Base-by-base conservation (phyloP, 1,139 yeast genomes). In the Geotrichum restrictum region DNA sequence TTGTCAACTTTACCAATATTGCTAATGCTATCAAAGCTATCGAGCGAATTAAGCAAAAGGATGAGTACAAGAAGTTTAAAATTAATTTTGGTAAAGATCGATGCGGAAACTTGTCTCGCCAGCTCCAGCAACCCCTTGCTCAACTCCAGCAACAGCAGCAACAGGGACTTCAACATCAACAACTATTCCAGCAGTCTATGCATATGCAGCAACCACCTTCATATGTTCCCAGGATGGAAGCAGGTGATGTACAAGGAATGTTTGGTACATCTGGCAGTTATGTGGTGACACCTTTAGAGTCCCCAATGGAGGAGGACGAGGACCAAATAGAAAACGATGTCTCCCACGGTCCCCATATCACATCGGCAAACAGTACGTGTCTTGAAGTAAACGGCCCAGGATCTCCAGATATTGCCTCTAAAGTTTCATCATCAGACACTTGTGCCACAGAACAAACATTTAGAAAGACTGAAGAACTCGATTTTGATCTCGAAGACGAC, bases 21-120 rank as follows among this genome's bases (percentile, higher is more conserved):
- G 80, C 85, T 49, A 83, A 85, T 62, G 96, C 97, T 4, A 87
- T 91, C 61, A 80, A 83, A 56, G 96, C 96, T 2, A 85, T 91
- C 60, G 83, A 81, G 53, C 81, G 82, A 59, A 79, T 82, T 59
- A 80, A 80, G 58, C 73, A 73, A 44, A 75, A 76, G 56, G 73
- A 71, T 3, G 72, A 70, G 32, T 80, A 74, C 68, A 71, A 68
- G 57, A 71, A 69, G 57, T 77, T 85, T 60, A 85, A 83, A 64
- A 83, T 89, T 58, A 83, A 86, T 61, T 89, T 84, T 69, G 98
- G 98, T 54, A 93, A 93, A 68, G 97, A 89, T 69, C 78, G 98
- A 64, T 93, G 98, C 70, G 97, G 95, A 29, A 88, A 88, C 66
- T 81, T 83, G 52, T 51, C 54, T 3, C 48, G 56, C 21, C 56